These are phyloP conservation scores for Coniosporium tulheliwenetii DNA, from an alignment of 2,329 filamentous ascomycete species.

Conservation along the genomic window DNA sequence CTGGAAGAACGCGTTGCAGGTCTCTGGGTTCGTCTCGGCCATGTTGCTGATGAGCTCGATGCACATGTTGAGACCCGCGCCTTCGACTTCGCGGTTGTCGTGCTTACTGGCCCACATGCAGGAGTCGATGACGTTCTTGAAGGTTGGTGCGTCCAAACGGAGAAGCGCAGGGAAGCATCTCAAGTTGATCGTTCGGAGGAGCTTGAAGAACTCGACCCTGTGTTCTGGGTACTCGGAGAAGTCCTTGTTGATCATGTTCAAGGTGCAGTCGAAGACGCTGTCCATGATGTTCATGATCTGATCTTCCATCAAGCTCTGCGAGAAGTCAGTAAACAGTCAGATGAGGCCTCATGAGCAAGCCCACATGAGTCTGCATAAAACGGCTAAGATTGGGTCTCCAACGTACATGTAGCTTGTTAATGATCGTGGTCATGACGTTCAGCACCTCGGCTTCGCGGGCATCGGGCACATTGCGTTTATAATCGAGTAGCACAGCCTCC, in stretches of 20 bases:
- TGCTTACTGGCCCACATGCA: slow-evolving; percentile 99
- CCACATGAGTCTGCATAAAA: slow-evolving; percentile 27
- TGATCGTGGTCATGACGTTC: slow-evolving; percentile 94
- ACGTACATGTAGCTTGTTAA: slow-evolving; percentile 89
- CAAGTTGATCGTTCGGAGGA: slow-evolving; percentile 87
- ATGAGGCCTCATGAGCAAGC: slow-evolving; percentile 6
- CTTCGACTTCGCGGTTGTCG: slow-evolving; percentile 95
- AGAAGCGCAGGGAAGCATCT: slow-evolving; percentile 92
- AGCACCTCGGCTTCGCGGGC: slow-evolving; percentile 92
- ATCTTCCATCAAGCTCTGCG: slow-evolving; percentile 85
- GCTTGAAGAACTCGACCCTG: slow-evolving; percentile 98
- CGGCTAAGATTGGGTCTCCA: slow-evolving; percentile 33
- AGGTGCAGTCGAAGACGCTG: slow-evolving; percentile 93
- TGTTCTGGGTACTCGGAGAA: slow-evolving; percentile 99
- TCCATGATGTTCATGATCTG: slow-evolving; percentile 97
- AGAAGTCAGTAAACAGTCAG: slow-evolving; percentile 2
- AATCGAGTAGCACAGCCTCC: slow-evolving; percentile 86
- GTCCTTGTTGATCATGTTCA: slow-evolving; percentile 99
- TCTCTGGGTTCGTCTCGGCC: slow-evolving; percentile 73
- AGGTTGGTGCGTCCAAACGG: slow-evolving; percentile 87
- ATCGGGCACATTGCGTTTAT: slow-evolving; percentile 91
- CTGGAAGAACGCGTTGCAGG: slow-evolving; percentile 91
- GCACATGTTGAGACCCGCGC: slow-evolving; percentile 94
- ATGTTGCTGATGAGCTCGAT: slow-evolving; percentile 96
- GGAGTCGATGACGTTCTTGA: slow-evolving; percentile 98